Base-by-base conservation (phyloP, 2,329 filamentous ascomycete species). In the Microascus cirrosus region DNA sequence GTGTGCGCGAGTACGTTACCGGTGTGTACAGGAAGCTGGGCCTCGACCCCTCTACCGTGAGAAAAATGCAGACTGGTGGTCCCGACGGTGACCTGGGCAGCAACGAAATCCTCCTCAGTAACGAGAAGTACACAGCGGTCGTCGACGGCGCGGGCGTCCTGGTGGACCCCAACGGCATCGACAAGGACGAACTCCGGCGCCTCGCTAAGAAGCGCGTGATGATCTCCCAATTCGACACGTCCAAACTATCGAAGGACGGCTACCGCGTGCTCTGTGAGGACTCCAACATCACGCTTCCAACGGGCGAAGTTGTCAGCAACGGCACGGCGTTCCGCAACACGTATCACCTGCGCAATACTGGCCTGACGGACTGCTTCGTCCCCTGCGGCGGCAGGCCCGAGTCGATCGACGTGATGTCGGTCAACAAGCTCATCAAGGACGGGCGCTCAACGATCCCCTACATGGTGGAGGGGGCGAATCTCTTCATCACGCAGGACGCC, bases 401-500 rank as follows among this genome's bases (percentile, higher is more conserved):
- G 73, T 96, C 93, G 1, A 96, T 99, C 64, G 93, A 99, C 70
- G 83, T 97, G 59, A 87, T 89, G 58, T 90, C 87, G 8, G 93
- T 92, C 61, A 86, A 82, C 73, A 90, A 88, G 70, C 82, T 99
- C 61, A 97, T 99, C 72, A 84, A 87, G 69, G 85, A 96, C 61
- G 91, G 92, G 74, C 96, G 95, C 77, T 80, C 82, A 24, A 83
- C 81, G 12, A 87, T 99, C 60, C 92, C 93, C 1, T 99, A 95
- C 75, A 94, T 99, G 57, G 93, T 99, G 52, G 94, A 99, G 74
- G 94, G 94, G 57, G 94, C 94, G 72, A 99, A 97, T 71, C 79
- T 99, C 58, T 99, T 99, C 82, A 95, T 99, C 74, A 96, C 94
- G 0, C 94, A 99, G 73, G 94, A 99, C 67, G 93, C 93, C 65